Conservation (phyloP, 176 grass and related monocot genomes). For the Eragrostis nindensis region DNA sequence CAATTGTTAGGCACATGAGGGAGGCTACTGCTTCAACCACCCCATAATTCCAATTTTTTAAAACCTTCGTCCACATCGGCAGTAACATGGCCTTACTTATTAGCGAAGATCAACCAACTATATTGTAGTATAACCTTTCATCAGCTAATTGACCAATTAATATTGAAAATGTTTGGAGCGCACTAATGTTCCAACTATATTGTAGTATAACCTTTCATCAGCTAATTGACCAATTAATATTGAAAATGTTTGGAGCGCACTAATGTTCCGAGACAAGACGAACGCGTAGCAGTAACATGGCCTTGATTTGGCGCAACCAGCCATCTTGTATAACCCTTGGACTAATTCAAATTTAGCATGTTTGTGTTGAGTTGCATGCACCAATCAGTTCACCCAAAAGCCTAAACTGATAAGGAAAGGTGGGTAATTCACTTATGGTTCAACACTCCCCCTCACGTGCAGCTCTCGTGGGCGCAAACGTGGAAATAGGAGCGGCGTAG, state of each 20-base stretch:
- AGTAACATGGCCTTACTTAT: slow-evolving; percentile 28
- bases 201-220: background rate
- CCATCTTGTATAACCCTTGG: too few species aligned
- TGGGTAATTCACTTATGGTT: too few species aligned
- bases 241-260: background rate
- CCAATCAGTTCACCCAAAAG: too few species aligned
- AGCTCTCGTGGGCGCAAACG: too few species aligned
- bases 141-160: background rate
- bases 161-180: background rate
- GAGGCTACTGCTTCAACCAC: slow-evolving; percentile 24
- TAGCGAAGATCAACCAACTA: slow-evolving; percentile 11
- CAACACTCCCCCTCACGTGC: too few species aligned
- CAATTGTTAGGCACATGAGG: slow-evolving; percentile 24
- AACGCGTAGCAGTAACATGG: background rate
- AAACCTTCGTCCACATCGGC: slow-evolving; percentile 1
- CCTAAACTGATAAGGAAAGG: too few species aligned
- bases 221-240: background rate
- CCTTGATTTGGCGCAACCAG: too few species aligned
- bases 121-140: background rate
- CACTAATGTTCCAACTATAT: background rate
- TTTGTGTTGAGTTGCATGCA: too few species aligned
- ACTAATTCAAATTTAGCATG: too few species aligned
- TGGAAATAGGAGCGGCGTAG: too few species aligned
- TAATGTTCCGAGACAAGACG: background rate
- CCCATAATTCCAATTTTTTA: slow-evolving; percentile 1